Conservation (phyloP, 768 basidiomycete species). For the Trametes cingulata region DNA sequence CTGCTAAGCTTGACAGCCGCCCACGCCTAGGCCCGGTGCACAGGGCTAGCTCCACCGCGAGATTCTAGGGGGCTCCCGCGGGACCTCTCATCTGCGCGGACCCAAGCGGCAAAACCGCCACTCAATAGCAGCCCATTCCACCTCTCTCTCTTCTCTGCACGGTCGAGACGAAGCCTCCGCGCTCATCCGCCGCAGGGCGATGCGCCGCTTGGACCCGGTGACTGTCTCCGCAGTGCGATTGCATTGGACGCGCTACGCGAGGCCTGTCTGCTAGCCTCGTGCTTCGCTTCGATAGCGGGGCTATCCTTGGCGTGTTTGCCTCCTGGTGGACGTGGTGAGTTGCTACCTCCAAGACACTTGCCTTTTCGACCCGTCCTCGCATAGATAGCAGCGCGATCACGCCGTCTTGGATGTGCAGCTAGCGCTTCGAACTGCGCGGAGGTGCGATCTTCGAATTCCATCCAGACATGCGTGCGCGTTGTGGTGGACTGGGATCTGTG, state of each 20-base stretch:
- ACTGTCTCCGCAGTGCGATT: background rate
- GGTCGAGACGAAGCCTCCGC: background rate
- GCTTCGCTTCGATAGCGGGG: background rate
- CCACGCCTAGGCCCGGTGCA: background rate
- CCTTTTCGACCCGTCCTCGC: background rate
- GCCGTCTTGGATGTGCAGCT: background rate
- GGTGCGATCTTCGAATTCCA: no score
- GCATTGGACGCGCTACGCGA: background rate
- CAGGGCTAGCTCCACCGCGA: constrained; percentile 4
- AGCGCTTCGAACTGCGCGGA: no score
- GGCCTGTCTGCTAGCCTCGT: constrained; percentile 13
- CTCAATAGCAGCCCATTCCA: no score
- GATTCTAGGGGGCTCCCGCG: background rate
- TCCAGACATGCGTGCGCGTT: background rate
- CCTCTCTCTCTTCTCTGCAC: background rate
- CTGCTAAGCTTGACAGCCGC: background rate
- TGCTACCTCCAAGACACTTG: background rate
- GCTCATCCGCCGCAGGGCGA: background rate
- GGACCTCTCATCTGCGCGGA: background rate
- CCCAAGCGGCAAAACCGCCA: constrained; percentile 3
- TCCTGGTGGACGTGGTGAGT: constrained; percentile 1
- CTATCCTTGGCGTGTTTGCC: constrained; percentile 2
- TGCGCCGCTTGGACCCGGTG: background rate
- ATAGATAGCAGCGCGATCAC: no score
- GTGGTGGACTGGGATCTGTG: background rate